Evolutionary conservation across 169 alveolate genomes (phyloP).

Genomic region (Plasmodium gaboni): DNA sequence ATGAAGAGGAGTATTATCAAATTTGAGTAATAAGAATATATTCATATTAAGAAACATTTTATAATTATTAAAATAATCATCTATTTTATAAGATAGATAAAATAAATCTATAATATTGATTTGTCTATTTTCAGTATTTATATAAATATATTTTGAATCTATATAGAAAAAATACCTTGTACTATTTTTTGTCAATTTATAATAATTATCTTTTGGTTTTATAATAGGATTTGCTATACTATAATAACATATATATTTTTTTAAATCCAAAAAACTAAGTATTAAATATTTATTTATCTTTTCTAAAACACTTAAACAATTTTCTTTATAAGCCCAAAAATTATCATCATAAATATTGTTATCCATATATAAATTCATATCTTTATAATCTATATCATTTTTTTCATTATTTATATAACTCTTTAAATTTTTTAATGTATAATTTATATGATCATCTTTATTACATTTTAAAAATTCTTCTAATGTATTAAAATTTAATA

Average conservation of each 20-base stretch:
- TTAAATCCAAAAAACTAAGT: slow-evolving; percentile 37
- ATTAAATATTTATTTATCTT: slow-evolving; percentile 57
- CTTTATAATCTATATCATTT: too few relatives aligned
- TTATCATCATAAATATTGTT: slow-evolving; percentile 24
- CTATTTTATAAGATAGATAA: slow-evolving; percentile 40
- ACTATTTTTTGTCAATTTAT: background rate
- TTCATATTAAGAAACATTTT: slow-evolving; percentile 32
- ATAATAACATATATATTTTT: slow-evolving; percentile 42
- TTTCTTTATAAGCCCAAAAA: slow-evolving; percentile 58
- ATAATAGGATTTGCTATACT: slow-evolving; percentile 62
- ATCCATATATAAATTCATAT: background rate
- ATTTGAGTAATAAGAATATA: slow-evolving; percentile 21
- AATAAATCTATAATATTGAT: slow-evolving; percentile 46
- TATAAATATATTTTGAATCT: slow-evolving; percentile 16
- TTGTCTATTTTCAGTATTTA: slow-evolving; percentile 8
- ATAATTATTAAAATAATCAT: slow-evolving; percentile 19
- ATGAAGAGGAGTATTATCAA: background rate
- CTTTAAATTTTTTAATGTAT: slow-evolving; percentile 17
- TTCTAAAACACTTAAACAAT: slow-evolving; percentile 36
- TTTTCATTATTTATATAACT: slow-evolving; percentile 7
- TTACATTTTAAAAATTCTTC: slow-evolving; percentile 40
- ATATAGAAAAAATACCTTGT: slow-evolving; percentile 35
- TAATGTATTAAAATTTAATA: slow-evolving; percentile 53
- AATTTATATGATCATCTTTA: slow-evolving; percentile 18
- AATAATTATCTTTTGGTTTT: slow-evolving; percentile 22